phyloP scores from a whole-genome alignment of 306 rosid genomes.

The Urtica urens region DNA sequence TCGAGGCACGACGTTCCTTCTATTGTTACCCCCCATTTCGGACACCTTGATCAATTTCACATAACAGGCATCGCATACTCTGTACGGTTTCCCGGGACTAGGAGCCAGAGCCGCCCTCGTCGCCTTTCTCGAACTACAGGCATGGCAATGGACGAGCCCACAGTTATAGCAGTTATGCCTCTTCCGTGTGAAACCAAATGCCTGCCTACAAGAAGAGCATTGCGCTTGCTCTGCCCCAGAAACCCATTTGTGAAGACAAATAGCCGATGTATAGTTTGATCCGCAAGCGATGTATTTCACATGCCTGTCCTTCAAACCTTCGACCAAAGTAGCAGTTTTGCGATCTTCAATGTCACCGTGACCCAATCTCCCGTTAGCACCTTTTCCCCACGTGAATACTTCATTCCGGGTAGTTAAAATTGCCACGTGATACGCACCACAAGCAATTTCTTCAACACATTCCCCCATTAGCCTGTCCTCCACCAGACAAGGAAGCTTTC shows the following conservation, averaged over 20 bases:
- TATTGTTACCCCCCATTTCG: slow-evolving; percentile 45
- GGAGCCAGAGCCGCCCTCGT: slow-evolving; percentile 87
- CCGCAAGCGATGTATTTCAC: slow-evolving; percentile 87
- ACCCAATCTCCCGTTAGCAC: slow-evolving; percentile 98
- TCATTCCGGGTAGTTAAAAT: slow-evolving; percentile 82
- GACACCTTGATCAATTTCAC: slow-evolving; percentile 75
- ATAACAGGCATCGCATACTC: slow-evolving; percentile 90
- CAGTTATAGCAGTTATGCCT: slow-evolving; percentile 97
- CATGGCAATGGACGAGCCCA: slow-evolving; percentile 98
- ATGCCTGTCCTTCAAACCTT: slow-evolving; percentile 82
- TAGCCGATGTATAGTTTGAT: slow-evolving; percentile 79
- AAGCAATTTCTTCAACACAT: slow-evolving; percentile 67
- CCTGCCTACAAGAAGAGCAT: slow-evolving; percentile 94
- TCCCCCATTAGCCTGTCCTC: slow-evolving; percentile 68
- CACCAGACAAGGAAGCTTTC: slow-evolving; percentile 77
- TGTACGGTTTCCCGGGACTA: slow-evolving; percentile 70
- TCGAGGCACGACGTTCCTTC: slow-evolving; percentile 66
- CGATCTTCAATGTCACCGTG: slow-evolving; percentile 97
- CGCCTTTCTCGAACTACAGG: slow-evolving; percentile 91
- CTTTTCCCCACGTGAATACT: slow-evolving; percentile 99
- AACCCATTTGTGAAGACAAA: slow-evolving; percentile 99
- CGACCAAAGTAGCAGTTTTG: slow-evolving; percentile 73
- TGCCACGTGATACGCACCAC: slow-evolving; percentile 96
- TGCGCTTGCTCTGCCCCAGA: slow-evolving; percentile 94
- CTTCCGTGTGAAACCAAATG: slow-evolving; percentile 93